Conservation (phyloP, 2,329 filamentous ascomycete genomes). For the Claviceps citrina region DNA sequence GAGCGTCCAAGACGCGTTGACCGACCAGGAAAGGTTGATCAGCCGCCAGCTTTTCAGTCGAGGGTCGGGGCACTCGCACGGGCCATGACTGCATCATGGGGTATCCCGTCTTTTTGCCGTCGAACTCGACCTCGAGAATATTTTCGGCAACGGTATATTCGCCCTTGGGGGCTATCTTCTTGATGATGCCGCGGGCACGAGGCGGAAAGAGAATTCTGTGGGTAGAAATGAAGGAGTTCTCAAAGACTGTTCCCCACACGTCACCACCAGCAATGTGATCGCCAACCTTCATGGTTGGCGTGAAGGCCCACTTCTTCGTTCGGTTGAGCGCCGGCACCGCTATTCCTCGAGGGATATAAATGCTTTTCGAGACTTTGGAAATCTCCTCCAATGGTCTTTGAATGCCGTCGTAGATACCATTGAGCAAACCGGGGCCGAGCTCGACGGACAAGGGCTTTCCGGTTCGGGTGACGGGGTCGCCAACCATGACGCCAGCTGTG, state of each 20-base stretch:
- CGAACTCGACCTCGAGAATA: conserved; percentile 90
- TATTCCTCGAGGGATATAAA: conserved; percentile 96
- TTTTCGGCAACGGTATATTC: conserved; percentile 90
- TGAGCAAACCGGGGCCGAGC: conserved; percentile 88
- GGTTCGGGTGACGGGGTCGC: conserved; percentile 79
- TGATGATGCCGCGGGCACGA: conserved; percentile 80
- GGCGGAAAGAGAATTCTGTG: conserved; percentile 91
- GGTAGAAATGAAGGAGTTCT: conserved; percentile 87
- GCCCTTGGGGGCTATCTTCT: conserved; percentile 74
- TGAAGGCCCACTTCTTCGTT: conserved; percentile 92
- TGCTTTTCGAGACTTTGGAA: conserved; percentile 60
- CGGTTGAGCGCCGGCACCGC: conserved; percentile 76
- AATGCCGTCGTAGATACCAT: conserved; percentile 99
- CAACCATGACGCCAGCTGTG: conserved; percentile 84
- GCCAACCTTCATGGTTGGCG: conserved; percentile 77
- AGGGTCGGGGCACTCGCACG: conserved; percentile 84
- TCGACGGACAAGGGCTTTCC: conserved; percentile 96
- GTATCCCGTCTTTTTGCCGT: conserved; percentile 85
- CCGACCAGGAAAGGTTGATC: conserved; percentile 89
- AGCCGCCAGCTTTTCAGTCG: conserved; percentile 80
- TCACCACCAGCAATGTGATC: conserved; percentile 96
- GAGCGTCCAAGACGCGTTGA: conserved; percentile 86
- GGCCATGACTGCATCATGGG: conserved; percentile 99
- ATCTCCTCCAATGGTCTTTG: conserved; percentile 87
- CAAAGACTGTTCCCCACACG: conserved; percentile 84